Evolutionary conservation across 1,284 basidiomycete species (phyloP).

Genomic region (Tausonia pullulans): DNA sequence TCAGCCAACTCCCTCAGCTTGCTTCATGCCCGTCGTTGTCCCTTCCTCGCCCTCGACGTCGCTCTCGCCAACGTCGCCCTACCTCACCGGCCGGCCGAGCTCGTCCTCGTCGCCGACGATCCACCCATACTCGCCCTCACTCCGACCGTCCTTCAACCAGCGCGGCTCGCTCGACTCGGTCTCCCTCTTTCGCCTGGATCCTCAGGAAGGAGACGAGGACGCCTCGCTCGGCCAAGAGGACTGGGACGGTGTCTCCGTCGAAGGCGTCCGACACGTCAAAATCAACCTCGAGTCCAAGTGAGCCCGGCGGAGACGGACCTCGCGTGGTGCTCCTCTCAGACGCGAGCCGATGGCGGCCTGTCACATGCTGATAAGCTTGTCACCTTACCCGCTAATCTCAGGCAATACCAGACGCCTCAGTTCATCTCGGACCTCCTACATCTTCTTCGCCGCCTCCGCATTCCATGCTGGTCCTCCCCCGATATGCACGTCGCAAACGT

Average conservation of each 20-base stretch:
- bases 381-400: slow-evolving; percentile 23
- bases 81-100: background rate
- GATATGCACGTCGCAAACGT: slow-evolving; percentile 39
- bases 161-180: slow-evolving; percentile 10
- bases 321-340: slow-evolving; percentile 23
- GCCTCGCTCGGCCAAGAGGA: slow-evolving; percentile 10
- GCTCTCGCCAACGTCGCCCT: slow-evolving; percentile 5
- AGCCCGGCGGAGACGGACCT: slow-evolving; percentile 31
- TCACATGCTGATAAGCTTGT: slow-evolving; percentile 15
- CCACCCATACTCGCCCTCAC: slow-evolving; percentile 2
- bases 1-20: background rate
- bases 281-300: slow-evolving; percentile 59
- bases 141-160: slow-evolving; percentile 1
- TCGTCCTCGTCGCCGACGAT: slow-evolving; percentile 8
- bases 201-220: slow-evolving; percentile 1
- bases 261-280: slow-evolving; percentile 53
- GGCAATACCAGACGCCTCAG: slow-evolving; percentile 10
- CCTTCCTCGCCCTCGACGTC: background rate
- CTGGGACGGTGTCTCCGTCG: slow-evolving; percentile 42
- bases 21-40: background rate
- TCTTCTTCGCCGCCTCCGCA: slow-evolving; percentile 15
- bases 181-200: slow-evolving; percentile 12
- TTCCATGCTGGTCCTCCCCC: slow-evolving; percentile 35
- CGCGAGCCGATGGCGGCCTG: slow-evolving; percentile 22
- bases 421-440: slow-evolving; percentile 20